Conservation (phyloP, 2,329 filamentous ascomycete genomes). For the Diaporthe batatas region DNA sequence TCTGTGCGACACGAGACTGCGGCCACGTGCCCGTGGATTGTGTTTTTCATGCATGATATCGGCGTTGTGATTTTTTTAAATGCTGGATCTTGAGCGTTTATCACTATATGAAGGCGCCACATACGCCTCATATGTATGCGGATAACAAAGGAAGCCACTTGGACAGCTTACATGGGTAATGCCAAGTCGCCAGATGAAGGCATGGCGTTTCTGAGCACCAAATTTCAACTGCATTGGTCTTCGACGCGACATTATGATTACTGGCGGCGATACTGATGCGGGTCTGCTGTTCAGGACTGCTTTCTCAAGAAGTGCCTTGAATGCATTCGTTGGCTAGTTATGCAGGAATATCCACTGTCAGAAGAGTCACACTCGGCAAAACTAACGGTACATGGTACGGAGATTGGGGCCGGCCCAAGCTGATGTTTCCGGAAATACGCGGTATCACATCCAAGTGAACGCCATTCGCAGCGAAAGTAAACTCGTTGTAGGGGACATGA, state of each 20-base stretch:
- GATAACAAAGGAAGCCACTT: too few relatives aligned
- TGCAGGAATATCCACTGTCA: conserved; percentile 48
- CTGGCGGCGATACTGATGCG: conserved; percentile 46
- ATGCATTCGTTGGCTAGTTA: conserved; percentile 50
- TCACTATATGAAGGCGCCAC: too few relatives aligned
- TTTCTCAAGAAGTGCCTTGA: conserved; percentile 40
- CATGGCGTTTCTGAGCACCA: conserved; percentile 53
- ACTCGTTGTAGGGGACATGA: conserved; percentile 49
- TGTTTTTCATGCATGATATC: too few relatives aligned
- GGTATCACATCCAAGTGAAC: conserved; percentile 47
- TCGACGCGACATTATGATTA: conserved; percentile 49
- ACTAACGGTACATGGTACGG: conserved; percentile 42
- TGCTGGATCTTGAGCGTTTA: too few relatives aligned
- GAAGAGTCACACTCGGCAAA: conserved; percentile 47
- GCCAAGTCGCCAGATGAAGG: conserved; percentile 43
- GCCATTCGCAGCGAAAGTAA: conserved; percentile 47
- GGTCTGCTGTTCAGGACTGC: conserved; percentile 55
- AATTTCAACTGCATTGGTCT: conserved; percentile 52
- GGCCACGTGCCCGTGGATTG: too few relatives aligned
- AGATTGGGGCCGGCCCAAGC: conserved; percentile 38
- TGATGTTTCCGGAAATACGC: conserved; percentile 34
- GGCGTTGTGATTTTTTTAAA: too few relatives aligned
- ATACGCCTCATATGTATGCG: too few relatives aligned
- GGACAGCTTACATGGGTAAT: conserved; percentile 6
- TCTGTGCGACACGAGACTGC: too few relatives aligned